Base-by-base conservation (phyloP, 352 stramenopile species). In the Phytophthora citricola region DNA sequence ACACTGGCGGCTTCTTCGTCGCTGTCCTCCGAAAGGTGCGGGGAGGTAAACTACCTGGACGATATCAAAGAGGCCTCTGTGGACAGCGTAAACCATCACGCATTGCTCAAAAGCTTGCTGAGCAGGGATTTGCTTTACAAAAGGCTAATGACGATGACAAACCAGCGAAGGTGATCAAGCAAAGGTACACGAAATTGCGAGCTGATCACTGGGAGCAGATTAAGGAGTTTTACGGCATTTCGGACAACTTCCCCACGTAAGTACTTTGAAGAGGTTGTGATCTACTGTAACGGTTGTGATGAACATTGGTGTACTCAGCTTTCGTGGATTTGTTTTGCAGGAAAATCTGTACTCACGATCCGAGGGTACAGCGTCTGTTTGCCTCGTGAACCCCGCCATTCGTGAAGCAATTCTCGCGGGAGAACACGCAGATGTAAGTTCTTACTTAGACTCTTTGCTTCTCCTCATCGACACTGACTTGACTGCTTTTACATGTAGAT, bases 1-100 rank as follows among this genome's bases (percentile, higher is more conserved):
- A 99, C 72, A 98, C 96, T 1, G 97, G 97, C 29, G 97, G 97
- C 15, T 99, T 99, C 74, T 99, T 99, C 71, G 85, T 99, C 14
- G 91, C 93, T 20, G 79, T 99, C 7, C 77, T 99, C 26, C 69
- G 87, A 31, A 98, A 98, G 60, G 53, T 67, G 10, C 43, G 26
- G 3, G 49, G 50, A 20, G 43, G 29, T 47, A 59, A 43, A 9
- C 62, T 90, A 1, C 70, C 76, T 41, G 77, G 71, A 3, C 66
- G 62, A 27, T 27, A 63, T 5, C 68, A 91, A 40, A 47, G 31
- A 10, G 79, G 81, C 0, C 66, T 91, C 0, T 45, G 43, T 54
- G 66, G 59, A 20, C 40, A 69, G 36, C 59, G 58, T 12, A 70
- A 65, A 24, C 46, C 57, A 54, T 64, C 50, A n/a, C 67, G 62